These are phyloP conservation scores for Penicillium nordicum DNA, from an alignment of 2,329 filamentous ascomycete species.

Conservation along the genomic window DNA sequence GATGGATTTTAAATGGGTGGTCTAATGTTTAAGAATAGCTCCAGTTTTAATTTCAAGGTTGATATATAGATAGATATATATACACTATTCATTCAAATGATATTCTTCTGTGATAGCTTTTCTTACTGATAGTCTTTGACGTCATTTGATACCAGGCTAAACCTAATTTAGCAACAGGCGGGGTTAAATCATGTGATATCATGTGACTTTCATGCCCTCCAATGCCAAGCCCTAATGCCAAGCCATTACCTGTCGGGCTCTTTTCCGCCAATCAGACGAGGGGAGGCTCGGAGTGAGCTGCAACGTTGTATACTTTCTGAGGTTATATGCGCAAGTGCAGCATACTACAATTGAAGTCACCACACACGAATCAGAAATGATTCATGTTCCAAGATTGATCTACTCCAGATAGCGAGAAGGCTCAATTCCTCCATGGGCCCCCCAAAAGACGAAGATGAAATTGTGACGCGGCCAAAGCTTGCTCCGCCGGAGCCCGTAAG, in stretches of 20 bases:
- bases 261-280: slow-evolving; percentile 9
- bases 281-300: background rate
- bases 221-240: slow-evolving; percentile 3
- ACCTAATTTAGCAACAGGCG: background rate
- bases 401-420: background rate
- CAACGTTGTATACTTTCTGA: background rate
- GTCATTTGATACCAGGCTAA: slow-evolving; percentile 10
- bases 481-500: background rate
- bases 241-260: background rate
- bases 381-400: background rate
- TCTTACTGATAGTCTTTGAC: slow-evolving; percentile 7
- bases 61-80: no score
- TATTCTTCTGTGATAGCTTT: background rate
- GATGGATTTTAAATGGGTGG: background rate
- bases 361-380: background rate
- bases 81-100: background rate
- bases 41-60: background rate
- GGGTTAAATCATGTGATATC: slow-evolving; percentile 2
- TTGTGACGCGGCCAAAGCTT: background rate
- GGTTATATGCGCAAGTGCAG: background rate
- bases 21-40: background rate
- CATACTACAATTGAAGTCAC: background rate
- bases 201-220: slow-evolving; percentile 7
- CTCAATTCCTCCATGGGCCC: background rate
- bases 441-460: background rate